Evolutionary conservation across 306 rosid genomes (phyloP), one percentile per base, ranked within the genome.

Genomic region (Castanospermum australe): DNA sequence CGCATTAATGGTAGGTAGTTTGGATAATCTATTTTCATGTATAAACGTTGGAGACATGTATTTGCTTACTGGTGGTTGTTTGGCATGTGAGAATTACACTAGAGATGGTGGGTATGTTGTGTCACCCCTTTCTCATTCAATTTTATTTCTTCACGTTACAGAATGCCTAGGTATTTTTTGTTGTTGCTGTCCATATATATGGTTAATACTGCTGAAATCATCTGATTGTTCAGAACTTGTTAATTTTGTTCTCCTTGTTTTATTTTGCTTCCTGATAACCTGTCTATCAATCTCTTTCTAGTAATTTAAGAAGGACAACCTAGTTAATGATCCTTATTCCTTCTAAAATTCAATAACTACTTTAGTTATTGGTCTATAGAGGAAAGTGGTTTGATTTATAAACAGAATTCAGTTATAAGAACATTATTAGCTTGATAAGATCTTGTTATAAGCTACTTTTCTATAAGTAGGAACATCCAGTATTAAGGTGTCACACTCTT

Each of bases 1-100:
- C 65, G 55, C 88, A 69, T 81, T 91, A 77, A 87, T 90, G 21
- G 75, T 94, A 84, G 98, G 98, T 92, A 88, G 74, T 86, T 57
- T 76, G 75, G 70, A 71, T 47, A 67, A 28, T 63, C 80, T 36
- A 50, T 73, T 36, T 21, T 10, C 30, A n/a, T n/a, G n/a, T n/a
- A n/a, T n/a, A n/a, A n/a, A n/a, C n/a, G n/a, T n/a, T 30, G 42
- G 42, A 21, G 30, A 60, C 20, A 12, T 75, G 14, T 59, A 18
- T 60, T 30, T 61, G 33, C 47, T 44, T 6, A 61, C 42, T 14
- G 42, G 2, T 73, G 41, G 78, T 56, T 24, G 50, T 39, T 59
- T 55, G 25, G 67, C 42, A 24, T 39, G 20, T 42, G 7, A 39
- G 67, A 25, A 68, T 24, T 65, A 33, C 12, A n/a, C 11, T 64